Evolutionary conservation across 2,329 filamentous ascomycete species (phyloP).

Genomic region (Colletotrichum acutatum): DNA sequence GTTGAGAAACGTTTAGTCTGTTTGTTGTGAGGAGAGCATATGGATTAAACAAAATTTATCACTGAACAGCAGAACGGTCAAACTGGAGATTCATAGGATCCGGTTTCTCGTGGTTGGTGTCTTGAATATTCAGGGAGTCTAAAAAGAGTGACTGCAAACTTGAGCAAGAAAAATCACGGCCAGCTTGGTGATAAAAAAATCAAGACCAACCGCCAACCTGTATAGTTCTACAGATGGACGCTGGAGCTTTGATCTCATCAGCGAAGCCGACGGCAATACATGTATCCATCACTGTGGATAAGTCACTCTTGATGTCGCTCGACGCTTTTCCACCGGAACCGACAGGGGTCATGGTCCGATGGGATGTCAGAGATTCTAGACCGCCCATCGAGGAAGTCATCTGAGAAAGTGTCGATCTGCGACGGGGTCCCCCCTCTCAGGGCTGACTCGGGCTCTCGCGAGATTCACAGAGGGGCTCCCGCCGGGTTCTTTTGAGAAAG

Average conservation of each 20-base stretch:
- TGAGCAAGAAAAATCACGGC: no score
- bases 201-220: no score
- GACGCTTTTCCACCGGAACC: not conserved
- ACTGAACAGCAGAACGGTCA: no score
- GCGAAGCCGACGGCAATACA: not conserved
- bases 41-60: no score
- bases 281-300: not conserved
- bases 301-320: not conserved
- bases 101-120: no score
- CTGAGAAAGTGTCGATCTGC: not conserved
- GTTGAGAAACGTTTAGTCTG: no score
- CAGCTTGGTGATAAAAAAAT: no score
- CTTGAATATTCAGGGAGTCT: no score
- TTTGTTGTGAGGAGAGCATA: no score
- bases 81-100: no score
- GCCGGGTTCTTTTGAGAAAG: not conserved
- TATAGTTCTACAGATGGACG: no score
- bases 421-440: not conserved
- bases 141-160: no score
- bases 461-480: not conserved
- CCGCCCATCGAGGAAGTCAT: not conserved
- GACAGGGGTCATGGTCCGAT: not conserved
- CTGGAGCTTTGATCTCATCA: not conserved
- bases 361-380: not conserved
- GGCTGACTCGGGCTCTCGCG: not conserved